Conservation (phyloP, 345 rosid genomes). For the Zanthoxylum bungeanum region DNA sequence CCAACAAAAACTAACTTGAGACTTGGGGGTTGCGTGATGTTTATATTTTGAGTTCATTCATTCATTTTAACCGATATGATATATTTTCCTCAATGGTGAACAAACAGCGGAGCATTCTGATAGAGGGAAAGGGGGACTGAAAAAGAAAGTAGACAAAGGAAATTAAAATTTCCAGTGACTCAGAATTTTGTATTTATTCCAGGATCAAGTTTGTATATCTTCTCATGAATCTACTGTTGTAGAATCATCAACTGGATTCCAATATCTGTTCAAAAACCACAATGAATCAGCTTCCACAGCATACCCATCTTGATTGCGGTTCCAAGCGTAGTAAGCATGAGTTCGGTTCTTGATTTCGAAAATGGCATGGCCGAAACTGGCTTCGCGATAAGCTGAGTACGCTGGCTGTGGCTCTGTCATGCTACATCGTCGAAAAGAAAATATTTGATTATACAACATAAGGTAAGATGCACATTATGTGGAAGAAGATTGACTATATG, state of each 20-base stretch:
- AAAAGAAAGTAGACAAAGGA: background rate
- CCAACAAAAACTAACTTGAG: no score
- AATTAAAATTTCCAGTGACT: background rate
- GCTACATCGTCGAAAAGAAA: constrained; percentile 36
- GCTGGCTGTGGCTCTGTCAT: constrained; percentile 87
- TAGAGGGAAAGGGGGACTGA: background rate
- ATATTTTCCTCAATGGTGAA: no score
- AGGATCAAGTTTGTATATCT: background rate
- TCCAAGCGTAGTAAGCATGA: constrained; percentile 81
- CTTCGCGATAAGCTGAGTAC: constrained; percentile 88
- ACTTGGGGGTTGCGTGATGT: no score
- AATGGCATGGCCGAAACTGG: constrained; percentile 88
- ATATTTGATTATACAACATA: background rate
- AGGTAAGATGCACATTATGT: background rate
- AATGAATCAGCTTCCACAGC: constrained; percentile 73
- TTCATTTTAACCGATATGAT: no score
- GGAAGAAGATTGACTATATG: background rate
- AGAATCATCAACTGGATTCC: constrained; percentile 64
- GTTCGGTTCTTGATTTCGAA: constrained; percentile 79
- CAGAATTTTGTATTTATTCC: background rate
- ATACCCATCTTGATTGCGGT: constrained; percentile 78
- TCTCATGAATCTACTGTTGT: constrained; percentile 4
- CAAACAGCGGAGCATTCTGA: background rate
- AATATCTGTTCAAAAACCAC: constrained; percentile 80
- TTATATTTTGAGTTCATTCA: no score